Percentiles rank a stretch among this genome's conserved stretches.
phyloP scores from a whole-genome alignment of 768 basidiomycete species.

The Suillus spraguei region DNA sequence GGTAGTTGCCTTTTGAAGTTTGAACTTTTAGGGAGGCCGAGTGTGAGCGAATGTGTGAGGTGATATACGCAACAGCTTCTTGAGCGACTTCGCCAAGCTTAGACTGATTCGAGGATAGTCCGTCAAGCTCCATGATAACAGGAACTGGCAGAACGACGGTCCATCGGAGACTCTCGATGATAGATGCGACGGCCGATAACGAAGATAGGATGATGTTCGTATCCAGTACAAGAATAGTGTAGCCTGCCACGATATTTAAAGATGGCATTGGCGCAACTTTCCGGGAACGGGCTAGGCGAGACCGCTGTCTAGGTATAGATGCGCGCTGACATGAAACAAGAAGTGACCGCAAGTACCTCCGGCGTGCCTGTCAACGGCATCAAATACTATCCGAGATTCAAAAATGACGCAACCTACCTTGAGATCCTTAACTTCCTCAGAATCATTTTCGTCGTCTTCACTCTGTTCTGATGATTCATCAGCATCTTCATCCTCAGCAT shows the following conservation, averaged over 20 bases:
- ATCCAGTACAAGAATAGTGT: slow-evolving; percentile 89
- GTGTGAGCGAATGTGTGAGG: slow-evolving; percentile 74
- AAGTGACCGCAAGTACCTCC: slow-evolving; percentile 73
- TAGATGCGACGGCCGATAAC: slow-evolving; percentile 65
- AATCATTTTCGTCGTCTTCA: slow-evolving; percentile 67
- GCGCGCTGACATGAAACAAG: slow-evolving; percentile 48
- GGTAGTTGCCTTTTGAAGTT: slow-evolving; percentile 93
- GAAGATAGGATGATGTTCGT: slow-evolving; percentile 94
- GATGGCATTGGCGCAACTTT: slow-evolving; percentile 39
- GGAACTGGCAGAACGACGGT: slow-evolving; percentile 91
- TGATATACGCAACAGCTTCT: slow-evolving; percentile 74
- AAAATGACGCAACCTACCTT: slow-evolving; percentile 53
- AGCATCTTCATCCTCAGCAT: slow-evolving; percentile 52
- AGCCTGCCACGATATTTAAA: slow-evolving; percentile 74
- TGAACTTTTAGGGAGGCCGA: slow-evolving; percentile 86
- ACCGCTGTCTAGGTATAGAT: slow-evolving; percentile 31
- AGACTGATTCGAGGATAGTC: slow-evolving; percentile 66
- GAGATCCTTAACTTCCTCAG: slow-evolving; percentile 73
- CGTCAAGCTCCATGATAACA: slow-evolving; percentile 96
- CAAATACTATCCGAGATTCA: slow-evolving; percentile 14
- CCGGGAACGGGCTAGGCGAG: slow-evolving; percentile 30
- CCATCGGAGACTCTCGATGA: slow-evolving; percentile 84
- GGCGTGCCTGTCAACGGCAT: slow-evolving; percentile 55
- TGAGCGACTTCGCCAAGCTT: slow-evolving; percentile 77
- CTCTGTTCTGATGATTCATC: slow-evolving; percentile 46